These are phyloP conservation scores for Fraxinus pennsylvanica DNA, from an alignment of 257 asterid genomes.

Conservation along the genomic window DNA sequence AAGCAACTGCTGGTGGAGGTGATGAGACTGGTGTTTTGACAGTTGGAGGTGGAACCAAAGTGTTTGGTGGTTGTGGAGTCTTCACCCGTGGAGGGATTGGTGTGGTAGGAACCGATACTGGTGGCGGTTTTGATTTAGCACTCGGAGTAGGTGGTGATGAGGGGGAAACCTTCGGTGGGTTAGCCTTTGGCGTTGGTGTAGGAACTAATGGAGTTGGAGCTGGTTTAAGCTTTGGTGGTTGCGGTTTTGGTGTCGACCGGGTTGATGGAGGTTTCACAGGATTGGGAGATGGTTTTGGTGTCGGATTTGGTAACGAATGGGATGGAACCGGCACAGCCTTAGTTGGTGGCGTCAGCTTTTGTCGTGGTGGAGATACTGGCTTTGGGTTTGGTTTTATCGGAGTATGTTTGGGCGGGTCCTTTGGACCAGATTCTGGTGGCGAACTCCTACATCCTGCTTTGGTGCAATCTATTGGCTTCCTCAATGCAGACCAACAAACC, in stretches of 20 bases:
- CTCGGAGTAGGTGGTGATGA: conserved; percentile 11
- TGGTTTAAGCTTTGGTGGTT: conserved; percentile 20
- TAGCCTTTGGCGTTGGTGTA: background rate
- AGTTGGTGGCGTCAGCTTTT: background rate
- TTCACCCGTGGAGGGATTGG: background rate
- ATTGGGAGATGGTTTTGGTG: conserved; percentile 11
- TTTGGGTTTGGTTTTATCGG: conserved; percentile 22
- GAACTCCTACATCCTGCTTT: conserved; percentile 43
- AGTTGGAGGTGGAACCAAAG: background rate
- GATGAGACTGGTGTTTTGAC: too few relatives aligned
- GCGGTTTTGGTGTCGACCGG: background rate
- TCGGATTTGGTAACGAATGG: background rate
- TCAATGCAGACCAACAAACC: conserved; percentile 43
- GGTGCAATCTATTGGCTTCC: conserved; percentile 53
- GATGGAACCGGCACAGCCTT: background rate
- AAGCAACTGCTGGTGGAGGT: background rate
- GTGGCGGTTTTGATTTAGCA: conserved; percentile 21
- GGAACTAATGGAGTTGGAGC: background rate
- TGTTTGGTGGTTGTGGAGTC: conserved; percentile 1
- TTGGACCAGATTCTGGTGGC: conserved; percentile 23
- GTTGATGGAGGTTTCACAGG: background rate
- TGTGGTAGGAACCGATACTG: background rate
- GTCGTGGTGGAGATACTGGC: background rate
- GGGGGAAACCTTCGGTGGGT: background rate
- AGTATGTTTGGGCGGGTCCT: conserved; percentile 12